phyloP scores from a whole-genome alignment of 257 asterid genomes.

The Solanum commersonii region DNA sequence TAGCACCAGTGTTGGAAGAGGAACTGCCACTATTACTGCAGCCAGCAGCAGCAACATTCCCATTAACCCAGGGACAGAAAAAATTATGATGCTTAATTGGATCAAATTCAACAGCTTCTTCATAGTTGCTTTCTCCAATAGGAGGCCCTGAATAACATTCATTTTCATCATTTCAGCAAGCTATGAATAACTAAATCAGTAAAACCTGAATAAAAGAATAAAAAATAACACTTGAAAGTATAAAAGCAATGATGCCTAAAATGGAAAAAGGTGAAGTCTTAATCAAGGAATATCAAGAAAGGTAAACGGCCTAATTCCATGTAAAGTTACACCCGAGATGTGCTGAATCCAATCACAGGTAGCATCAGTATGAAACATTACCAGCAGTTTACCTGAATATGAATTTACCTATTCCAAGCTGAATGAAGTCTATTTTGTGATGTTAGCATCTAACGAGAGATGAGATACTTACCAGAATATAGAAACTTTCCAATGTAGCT shows the following conservation, averaged over 20 bases:
- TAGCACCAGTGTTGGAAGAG: conserved; percentile 57
- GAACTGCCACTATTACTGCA: conserved; percentile 71
- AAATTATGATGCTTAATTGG: conserved; percentile 87
- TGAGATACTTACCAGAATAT: background rate
- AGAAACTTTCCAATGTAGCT: background rate
- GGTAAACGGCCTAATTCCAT: background rate
- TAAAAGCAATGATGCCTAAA: background rate
- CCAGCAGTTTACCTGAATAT: background rate
- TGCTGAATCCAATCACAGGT: background rate
- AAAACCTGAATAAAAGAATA: background rate
- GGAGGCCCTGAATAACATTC: conserved; percentile 56
- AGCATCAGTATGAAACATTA: background rate
- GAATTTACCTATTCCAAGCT: background rate
- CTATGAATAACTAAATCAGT: background rate
- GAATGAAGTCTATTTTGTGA: background rate
- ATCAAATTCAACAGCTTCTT: conserved; percentile 81
- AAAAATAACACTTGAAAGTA: background rate
- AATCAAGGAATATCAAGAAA: background rate
- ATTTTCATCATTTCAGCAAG: conserved; percentile 8
- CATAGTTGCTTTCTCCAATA: conserved; percentile 86
- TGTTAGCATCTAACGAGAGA: background rate
- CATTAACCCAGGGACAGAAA: conserved; percentile 99
- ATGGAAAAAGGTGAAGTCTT: background rate
- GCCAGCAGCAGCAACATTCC: conserved; percentile 99
- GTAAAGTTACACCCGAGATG: background rate